Evolutionary conservation across 2,329 filamentous ascomycete species (phyloP).

Genomic region (Aspergillus jensenii): DNA sequence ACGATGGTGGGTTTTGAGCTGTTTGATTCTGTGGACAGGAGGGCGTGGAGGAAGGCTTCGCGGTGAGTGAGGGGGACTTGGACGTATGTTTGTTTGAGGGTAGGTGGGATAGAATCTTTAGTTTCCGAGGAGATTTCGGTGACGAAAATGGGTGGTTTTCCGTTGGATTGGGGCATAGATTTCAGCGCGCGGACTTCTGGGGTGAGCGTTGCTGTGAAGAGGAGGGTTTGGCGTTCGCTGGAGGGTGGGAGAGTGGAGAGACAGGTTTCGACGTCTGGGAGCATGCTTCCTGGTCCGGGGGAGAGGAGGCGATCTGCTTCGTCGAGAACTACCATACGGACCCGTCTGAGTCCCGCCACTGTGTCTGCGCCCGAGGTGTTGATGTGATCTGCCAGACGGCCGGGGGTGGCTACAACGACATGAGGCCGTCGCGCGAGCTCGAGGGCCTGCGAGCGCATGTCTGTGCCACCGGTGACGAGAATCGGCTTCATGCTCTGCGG

Average conservation of each 20-base stretch:
- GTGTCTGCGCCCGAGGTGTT: conserved; percentile 89
- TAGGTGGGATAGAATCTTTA: conserved; percentile 74
- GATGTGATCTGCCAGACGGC: conserved; percentile 90
- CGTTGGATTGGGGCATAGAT: conserved; percentile 67
- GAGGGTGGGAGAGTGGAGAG: conserved; percentile 77
- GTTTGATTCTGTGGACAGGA: conserved; percentile 78
- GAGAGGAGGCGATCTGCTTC: conserved; percentile 89
- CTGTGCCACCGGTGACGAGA: conserved; percentile 86
- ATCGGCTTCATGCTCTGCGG: conserved; percentile 83
- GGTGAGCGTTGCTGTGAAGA: conserved; percentile 96
- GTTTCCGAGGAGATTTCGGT: conserved; percentile 75
- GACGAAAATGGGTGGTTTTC: conserved; percentile 76
- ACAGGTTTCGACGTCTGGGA: conserved; percentile 90
- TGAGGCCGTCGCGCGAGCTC: conserved; percentile 80
- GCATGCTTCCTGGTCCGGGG: conserved; percentile 76
- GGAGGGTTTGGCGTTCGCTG: conserved; percentile 78
- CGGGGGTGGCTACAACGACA: conserved; percentile 90
- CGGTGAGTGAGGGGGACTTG: conserved; percentile 89
- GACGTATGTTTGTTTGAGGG: conserved; percentile 79
- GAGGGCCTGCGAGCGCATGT: conserved; percentile 89
- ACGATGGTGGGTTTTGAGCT: conserved; percentile 77
- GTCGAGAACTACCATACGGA: conserved; percentile 86
- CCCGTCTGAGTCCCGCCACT: conserved; percentile 73
- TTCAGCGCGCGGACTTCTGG: conserved; percentile 87
- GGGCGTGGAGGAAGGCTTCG: conserved; percentile 89